Base-by-base conservation (phyloP, 345 rosid species). In the Populus ilicifolia region DNA sequence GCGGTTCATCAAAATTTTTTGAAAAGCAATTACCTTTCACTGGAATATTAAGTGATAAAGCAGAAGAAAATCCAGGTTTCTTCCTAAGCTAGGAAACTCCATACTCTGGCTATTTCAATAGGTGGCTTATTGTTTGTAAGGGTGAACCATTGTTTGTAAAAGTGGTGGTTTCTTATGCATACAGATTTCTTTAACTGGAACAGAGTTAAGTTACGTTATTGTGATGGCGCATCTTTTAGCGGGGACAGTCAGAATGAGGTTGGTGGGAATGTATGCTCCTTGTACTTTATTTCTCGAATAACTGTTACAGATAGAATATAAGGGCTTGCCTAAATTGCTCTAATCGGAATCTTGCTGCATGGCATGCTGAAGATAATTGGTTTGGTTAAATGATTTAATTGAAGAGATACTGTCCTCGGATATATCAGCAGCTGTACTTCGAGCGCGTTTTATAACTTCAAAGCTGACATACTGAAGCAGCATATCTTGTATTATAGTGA, bases 151-250 rank as follows among this genome's bases (percentile, higher is more conserved):
- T 20, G 25, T 44, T 36, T 43, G 17, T 46, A 13, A 46, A 14
- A 1, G 50, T 46, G 50, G 9, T 35, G 66, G 23, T 71, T 39
- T 77, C 17, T 69, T 17, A n/a, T 72, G 39, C 23, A 36, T 72
- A 63, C 72, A 78, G 84, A 82, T 78, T 82, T 82, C 77, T 82
- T 62, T 43, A 78, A 78, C 67, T 82, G 84, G 84, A 82, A 82
- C 63, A 74, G 81, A 56, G 75, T 82, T 23, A 78, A 74, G 65
- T 52, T 82, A 30, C 78, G 81, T 17, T 82, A 82, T 59, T 82
- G 84, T 78, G 84, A 82, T 44, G 84, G 84, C 36, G 84, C 84
- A 8, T 82, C 84, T 69, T 82, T 82, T 59, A 50, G 35, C 39
- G 84, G 84, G 66, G 81, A 82, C 17, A 35, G 78, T 48, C 68